These are phyloP conservation scores for Aureobasidium vineae DNA, from an alignment of 2,329 filamentous ascomycete genomes.

Conservation along the genomic window DNA sequence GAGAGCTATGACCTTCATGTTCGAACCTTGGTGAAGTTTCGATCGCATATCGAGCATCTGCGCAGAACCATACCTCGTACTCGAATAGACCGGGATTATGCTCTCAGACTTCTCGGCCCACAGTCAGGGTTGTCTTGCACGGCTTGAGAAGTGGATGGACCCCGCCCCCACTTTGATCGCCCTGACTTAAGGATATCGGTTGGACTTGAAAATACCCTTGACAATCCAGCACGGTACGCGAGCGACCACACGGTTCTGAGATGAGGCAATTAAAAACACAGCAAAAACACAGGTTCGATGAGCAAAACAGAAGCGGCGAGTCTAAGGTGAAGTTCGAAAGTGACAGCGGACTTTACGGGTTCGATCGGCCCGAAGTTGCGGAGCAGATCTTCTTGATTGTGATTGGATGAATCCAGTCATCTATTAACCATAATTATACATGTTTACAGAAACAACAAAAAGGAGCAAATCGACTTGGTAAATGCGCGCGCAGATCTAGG, in stretches of 20 bases:
- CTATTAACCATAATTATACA: conserved; percentile 5
- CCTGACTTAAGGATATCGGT: not conserved
- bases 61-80: conserved; percentile 28
- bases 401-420: conserved; percentile 1
- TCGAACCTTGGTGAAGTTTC: conserved; percentile 52
- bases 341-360: not conserved
- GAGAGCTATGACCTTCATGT: not conserved
- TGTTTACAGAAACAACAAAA: not conserved
- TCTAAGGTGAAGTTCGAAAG: not conserved
- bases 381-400: not conserved
- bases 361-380: conserved; percentile 13
- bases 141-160: conserved; percentile 18
- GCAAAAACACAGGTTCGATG: not conserved
- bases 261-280: not conserved
- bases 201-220: too few relatives aligned
- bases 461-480: not conserved
- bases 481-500: not conserved
- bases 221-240: not conserved
- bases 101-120: conserved; percentile 9
- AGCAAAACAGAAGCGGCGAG: not conserved
- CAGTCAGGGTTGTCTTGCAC: conserved; percentile 8
- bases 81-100: not conserved
- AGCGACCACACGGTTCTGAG: not conserved
- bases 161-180: conserved; percentile 14
- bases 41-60: conserved; percentile 44